Evolutionary conservation across 805 yeast genomes (phyloP), one percentile per base, ranked within the genome.

Genomic region (Saturnispora dispora): DNA sequence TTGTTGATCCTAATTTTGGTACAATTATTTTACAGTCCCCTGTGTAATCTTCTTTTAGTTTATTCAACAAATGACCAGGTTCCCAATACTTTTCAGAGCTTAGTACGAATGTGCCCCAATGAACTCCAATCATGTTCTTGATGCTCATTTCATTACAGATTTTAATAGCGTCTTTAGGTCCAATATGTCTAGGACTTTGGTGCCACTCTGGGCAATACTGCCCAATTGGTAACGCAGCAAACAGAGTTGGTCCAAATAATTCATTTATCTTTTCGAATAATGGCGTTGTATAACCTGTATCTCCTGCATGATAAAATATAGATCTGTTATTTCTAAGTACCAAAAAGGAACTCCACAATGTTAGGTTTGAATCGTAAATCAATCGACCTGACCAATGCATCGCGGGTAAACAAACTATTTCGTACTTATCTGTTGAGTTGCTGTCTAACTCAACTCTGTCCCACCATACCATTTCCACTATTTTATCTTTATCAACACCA

Each of bases 191-290:
- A 4, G 96, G 91, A 52, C 78, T 77, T 61, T 91, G 90, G 61
- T 90, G 97, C 96, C 96, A 88, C 59, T 85, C 79, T 0, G 98
- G 98, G 58, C 90, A 84, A 65, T 91, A 91, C 54, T 95, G 96
- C 0, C 98, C 98, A 55, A 95, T 88, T 0, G 98, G 98, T 15
- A 91, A 68, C 66, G 91, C 73, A 0, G 90, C 87, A 28, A 90
- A 69, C 52, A 67, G 69, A 8, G 79, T 75, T 1, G 82, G 81
- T 0, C 95, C 95, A 61, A 74, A 83, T 28, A 72, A 76, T 37
- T 74, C 66, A 2, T 83, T 79, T 27, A 91, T 83, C n/a, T 79
- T 71, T 13, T 72, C 69, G 65, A 87, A 90, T 46, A 91, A 66
- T 30, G 81, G 95, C 33, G 74, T 60, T n/a, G 83, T 81, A 63